phyloP scores from a whole-genome alignment of 495 filamentous ascomycete genomes.

The Hyaloscypha finlandica region DNA sequence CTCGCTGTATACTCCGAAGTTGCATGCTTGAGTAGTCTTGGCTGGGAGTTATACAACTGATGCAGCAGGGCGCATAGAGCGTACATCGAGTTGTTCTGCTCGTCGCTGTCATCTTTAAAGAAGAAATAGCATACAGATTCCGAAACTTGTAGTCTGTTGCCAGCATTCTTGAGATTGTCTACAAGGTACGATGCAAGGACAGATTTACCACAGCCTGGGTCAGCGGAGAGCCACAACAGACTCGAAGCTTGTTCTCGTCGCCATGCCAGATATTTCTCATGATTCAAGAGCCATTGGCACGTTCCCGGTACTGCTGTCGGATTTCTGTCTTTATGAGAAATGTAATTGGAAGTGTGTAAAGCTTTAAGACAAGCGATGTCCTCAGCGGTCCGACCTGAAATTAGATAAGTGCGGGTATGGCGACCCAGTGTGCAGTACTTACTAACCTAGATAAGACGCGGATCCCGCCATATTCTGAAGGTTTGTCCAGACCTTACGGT shows the following conservation, averaged over 20 bases:
- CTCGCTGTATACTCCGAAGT: not conserved
- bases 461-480: too few species aligned
- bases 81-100: slow-evolving; percentile 42
- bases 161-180: slow-evolving; percentile 30
- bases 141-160: not conserved
- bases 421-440: too few species aligned
- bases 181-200: slow-evolving; percentile 44
- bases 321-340: slow-evolving; percentile 43
- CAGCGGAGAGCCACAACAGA: slow-evolving; percentile 47
- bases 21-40: slow-evolving; percentile 24
- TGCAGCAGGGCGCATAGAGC: slow-evolving; percentile 50
- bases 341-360: slow-evolving; percentile 29
- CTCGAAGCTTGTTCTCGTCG: slow-evolving; percentile 21
- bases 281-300: slow-evolving; percentile 44
- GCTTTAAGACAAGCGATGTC: not conserved
- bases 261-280: slow-evolving; percentile 40
- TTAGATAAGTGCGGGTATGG: too few species aligned
- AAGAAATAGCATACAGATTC: slow-evolving; percentile 55
- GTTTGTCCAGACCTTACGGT: too few species aligned
- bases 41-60: slow-evolving; percentile 38
- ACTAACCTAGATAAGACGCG: too few species aligned
- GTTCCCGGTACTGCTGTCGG: slow-evolving; percentile 38
- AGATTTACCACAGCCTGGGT: slow-evolving; percentile 54
- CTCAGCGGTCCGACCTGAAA: too few species aligned
- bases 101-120: slow-evolving; percentile 55